Base-by-base conservation (phyloP, 768 basidiomycete genomes). In the Amyloporia xantha region DNA sequence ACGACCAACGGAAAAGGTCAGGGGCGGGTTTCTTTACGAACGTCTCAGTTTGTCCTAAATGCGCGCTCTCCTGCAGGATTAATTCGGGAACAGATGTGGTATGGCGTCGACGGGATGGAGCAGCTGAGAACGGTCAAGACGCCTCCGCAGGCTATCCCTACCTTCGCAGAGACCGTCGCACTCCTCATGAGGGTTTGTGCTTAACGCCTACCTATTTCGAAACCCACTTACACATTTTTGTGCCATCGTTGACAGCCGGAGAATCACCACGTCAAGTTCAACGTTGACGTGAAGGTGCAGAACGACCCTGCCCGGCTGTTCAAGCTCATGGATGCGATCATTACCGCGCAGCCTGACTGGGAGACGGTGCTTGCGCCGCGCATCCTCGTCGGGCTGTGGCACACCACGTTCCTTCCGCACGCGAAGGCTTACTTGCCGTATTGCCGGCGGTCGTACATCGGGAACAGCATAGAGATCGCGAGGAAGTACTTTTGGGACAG, bases 231-330 rank as follows among this genome's bases (percentile, higher is more conserved):
- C 6, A 7, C 46, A n/a, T n/a, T n/a, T n/a, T n/a, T n/a, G n/a
- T n/a, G n/a, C n/a, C n/a, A n/a, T n/a, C n/a, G n/a, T 26, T 6
- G 28, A 11, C 47, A 86, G 83, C 81, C 83, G 38, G 83, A 86
- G 67, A 87, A 89, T 66, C 73, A 68, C 28, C 84, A 86, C 52
- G 80, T 85, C 62, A 79, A 78, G 53, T 84, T 86, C 60, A 82
- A 97, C 71, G 79, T 97, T 52, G 95, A 98, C 63, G 89, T 96
- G 62, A 99, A 99, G 69, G 78, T 85, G 23, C 83, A 91, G 61
- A 98, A 97, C 62, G 82, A 93, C 61, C 92, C 95, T 0, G 82
- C 81, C 48, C 78, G 78, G n/a, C 75, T 95, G 27, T 96, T 94
- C 69, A 62, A 67, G 20, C 70, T 93, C 37, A 91, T 96, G 81